These are phyloP conservation scores for Vitis hybrid DNA, from an alignment of 177 flowering plant species.

Conservation along the genomic window DNA sequence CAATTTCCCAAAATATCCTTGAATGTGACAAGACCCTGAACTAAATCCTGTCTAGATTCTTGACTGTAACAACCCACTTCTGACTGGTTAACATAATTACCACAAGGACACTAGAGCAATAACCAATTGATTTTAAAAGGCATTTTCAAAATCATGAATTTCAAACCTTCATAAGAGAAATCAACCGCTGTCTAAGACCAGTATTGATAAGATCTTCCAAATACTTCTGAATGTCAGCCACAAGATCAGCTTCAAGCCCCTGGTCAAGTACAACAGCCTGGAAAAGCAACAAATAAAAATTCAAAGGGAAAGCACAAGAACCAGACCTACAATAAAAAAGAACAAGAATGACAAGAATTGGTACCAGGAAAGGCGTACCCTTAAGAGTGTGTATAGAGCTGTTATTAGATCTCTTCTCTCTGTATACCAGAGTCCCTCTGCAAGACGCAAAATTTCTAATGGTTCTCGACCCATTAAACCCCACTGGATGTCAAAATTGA, in stretches of 20 bases:
- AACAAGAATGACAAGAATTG: background rate
- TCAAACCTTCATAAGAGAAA: constrained; percentile 75
- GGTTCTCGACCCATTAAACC: constrained; percentile 86
- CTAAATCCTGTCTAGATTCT: no score
- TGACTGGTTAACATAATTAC: no score
- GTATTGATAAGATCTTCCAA: constrained; percentile 74
- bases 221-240: constrained; percentile 67
- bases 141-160: background rate
- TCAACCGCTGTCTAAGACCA: constrained; percentile 83
- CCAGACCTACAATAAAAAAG: background rate
- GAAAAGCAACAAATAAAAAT: constrained; percentile 11
- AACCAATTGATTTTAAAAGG: background rate
- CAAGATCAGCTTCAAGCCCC: constrained; percentile 75
- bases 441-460: constrained; percentile 78
- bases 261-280: constrained; percentile 96
- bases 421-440: constrained; percentile 95
- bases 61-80: no score
- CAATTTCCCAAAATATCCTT: no score
- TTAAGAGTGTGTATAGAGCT: constrained; percentile 61
- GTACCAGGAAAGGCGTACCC: constrained; percentile 45
- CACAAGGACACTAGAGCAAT: background rate
- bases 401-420: constrained; percentile 85
- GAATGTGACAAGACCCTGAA: no score
- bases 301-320: background rate
- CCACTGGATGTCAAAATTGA: constrained; percentile 49